These are phyloP conservation scores for Moesziomyces globuligerus DNA, from an alignment of 1,284 basidiomycete genomes.

Conservation along the genomic window DNA sequence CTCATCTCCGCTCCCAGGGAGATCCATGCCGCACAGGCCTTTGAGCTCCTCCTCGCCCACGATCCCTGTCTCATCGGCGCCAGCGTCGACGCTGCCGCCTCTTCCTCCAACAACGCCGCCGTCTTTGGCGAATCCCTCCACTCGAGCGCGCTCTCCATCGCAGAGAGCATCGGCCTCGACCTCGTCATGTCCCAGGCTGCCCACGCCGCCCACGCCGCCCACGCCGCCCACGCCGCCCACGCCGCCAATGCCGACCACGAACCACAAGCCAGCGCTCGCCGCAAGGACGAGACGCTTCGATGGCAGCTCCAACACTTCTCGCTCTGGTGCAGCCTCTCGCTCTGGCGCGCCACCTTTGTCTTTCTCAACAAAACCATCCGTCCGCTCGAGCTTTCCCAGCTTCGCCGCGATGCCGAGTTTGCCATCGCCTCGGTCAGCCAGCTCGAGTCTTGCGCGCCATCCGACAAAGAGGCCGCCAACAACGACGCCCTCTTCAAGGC, in stretches of 20 bases:
- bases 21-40: conserved; percentile 24
- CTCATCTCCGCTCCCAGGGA: conserved; percentile 31
- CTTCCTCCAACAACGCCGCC: conserved; percentile 5
- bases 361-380: conserved; percentile 17
- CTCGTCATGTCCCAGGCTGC: conserved; percentile 19
- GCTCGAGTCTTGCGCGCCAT: neutral
- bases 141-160: conserved; percentile 19
- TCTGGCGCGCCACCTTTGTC: conserved; percentile 22
- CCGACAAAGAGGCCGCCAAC: neutral
- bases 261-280: neutral
- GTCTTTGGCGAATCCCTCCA: conserved; percentile 26
- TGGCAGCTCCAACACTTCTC: conserved; percentile 17
- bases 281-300: neutral
- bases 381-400: conserved; percentile 18
- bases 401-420: conserved; percentile 14
- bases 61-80: conserved; percentile 25
- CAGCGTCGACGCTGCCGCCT: conserved; percentile 13
- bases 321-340: conserved; percentile 29
- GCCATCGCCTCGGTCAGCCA: conserved; percentile 11
- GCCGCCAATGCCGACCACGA: too few relatives aligned
- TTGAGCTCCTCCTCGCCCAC: conserved; percentile 23
- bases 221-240: too few relatives aligned
- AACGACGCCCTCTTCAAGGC: conserved; percentile 17
- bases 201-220: too few relatives aligned
- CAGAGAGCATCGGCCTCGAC: conserved; percentile 23